Conservation (phyloP, 2,329 filamentous ascomycete genomes). For the Xylariaceae sp. region DNA sequence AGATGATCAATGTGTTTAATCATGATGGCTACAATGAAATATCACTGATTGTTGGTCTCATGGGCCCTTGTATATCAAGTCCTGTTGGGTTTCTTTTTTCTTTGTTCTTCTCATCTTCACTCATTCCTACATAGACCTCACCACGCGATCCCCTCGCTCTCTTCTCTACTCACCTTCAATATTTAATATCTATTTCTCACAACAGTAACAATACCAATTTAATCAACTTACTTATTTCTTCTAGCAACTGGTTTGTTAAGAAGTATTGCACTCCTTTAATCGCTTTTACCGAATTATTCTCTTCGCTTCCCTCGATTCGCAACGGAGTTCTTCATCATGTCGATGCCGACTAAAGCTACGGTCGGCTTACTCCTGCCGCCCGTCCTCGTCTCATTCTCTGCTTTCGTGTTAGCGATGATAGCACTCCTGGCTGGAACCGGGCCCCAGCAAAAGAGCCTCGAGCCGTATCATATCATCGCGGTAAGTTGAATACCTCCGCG, state of each 20-base stretch:
- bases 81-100: no score
- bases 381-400: constrained; percentile 32
- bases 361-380: constrained; percentile 28
- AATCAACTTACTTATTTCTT: constrained; percentile 1
- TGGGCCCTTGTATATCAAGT: no score
- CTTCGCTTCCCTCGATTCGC: constrained; percentile 1
- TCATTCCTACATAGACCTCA: no score
- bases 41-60: no score
- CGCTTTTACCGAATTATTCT: background rate
- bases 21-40: no score
- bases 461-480: constrained; percentile 37
- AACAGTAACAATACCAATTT: background rate
- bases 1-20: no score
- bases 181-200: background rate
- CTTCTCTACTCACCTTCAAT: background rate
- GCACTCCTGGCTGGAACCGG: constrained; percentile 37
- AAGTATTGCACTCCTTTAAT: background rate
- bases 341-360: constrained; percentile 12
- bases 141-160: no score
- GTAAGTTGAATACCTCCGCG: constrained; percentile 25
- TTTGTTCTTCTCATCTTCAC: no score
- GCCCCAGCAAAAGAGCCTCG: constrained; percentile 33
- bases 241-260: constrained; percentile 10
- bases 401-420: constrained; percentile 35
- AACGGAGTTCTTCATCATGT: constrained; percentile 2